Evolutionary conservation across 169 alveolate genomes (phyloP), one percentile per base, ranked within the genome.

Genomic region (Sarcocystis neurona): DNA sequence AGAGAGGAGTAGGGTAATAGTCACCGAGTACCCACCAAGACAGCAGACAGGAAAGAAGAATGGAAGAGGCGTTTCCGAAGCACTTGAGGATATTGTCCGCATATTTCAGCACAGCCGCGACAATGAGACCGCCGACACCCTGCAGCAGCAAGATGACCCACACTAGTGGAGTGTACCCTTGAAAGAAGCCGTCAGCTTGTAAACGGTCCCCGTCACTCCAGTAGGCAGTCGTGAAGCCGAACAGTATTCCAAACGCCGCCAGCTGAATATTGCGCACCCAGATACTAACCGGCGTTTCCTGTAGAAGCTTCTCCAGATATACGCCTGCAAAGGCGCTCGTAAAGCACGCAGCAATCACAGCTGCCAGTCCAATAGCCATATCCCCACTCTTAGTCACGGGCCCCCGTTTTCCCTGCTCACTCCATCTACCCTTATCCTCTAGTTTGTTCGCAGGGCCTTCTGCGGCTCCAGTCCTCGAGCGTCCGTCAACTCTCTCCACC

Each of bases 251-350:
- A 60, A 88, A 92, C 41, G 90, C 74, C 74, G 95, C 97, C 32
- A 94, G 87, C 91, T 94, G 97, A 84, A 94, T 80, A 53, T 94
- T 94, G 39, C 95, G 93, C 44, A 92, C 92, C 97, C 93, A 93
- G 60, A 87, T 89, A 5, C 92, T 88, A 30, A 88, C 85, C 43
- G 87, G 72, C 41, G 90, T 84, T 80, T 88, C 88, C 91, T 94
- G 93, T 60, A 94, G 90, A 60, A 94, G 77, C 89, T 92, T 90
- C 79, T 93, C 95, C 2, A 92, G 84, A 48, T 87, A 94, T 37
- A 94, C 97, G 20, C 96, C 96, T 0, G 97, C 97, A 23, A 93
- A 58, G 44, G 95, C 97, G 77, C 95, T 92, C 70, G 96, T 94
- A 66, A 94, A 72, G 63, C 96, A 94, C 0, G 97, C 97, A 41